Conservation (phyloP, 805 yeast species). For the Cyberlindnera japonica region DNA sequence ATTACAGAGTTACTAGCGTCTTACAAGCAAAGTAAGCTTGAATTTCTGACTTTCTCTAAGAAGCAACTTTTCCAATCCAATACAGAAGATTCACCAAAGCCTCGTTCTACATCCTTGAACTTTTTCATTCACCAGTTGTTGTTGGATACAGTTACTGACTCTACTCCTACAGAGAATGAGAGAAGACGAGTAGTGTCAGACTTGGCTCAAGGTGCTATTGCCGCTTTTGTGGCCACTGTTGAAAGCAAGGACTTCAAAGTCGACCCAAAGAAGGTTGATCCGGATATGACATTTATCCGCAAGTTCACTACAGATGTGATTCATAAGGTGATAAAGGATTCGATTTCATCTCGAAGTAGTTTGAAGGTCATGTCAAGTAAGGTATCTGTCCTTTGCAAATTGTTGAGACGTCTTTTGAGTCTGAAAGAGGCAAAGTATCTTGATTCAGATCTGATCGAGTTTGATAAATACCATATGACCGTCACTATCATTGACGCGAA, state of each 20-base stretch:
- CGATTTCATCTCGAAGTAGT: constrained; percentile 33
- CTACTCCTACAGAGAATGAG: constrained; percentile 38
- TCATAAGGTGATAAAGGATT: constrained; percentile 56
- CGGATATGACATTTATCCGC: constrained; percentile 69
- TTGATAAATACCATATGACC: constrained; percentile 62
- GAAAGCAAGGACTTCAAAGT: constrained; percentile 31
- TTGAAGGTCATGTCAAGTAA: constrained; percentile 50
- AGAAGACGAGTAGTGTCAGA: constrained; percentile 57
- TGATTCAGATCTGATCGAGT: constrained; percentile 37
- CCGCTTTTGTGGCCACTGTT: constrained; percentile 59
- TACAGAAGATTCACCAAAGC: constrained; percentile 44
- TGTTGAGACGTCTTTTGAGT: constrained; percentile 26
- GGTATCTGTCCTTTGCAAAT: constrained; percentile 36
- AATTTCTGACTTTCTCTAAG: constrained; percentile 74
- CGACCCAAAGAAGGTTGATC: constrained; percentile 52
- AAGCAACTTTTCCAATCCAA: constrained; percentile 33
- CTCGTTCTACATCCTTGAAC: constrained; percentile 74
- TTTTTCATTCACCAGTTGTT: constrained; percentile 72
- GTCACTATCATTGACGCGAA: constrained; percentile 66
- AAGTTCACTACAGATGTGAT: constrained; percentile 69
- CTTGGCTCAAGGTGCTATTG: constrained; percentile 57
- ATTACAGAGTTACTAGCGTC: constrained; percentile 72
- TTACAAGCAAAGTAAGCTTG: constrained; percentile 76
- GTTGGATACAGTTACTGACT: constrained; percentile 40
- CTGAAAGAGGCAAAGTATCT: constrained; percentile 19